phyloP scores from a whole-genome alignment of 768 basidiomycete genomes.

The Cystofilobasidium bisporidii region DNA sequence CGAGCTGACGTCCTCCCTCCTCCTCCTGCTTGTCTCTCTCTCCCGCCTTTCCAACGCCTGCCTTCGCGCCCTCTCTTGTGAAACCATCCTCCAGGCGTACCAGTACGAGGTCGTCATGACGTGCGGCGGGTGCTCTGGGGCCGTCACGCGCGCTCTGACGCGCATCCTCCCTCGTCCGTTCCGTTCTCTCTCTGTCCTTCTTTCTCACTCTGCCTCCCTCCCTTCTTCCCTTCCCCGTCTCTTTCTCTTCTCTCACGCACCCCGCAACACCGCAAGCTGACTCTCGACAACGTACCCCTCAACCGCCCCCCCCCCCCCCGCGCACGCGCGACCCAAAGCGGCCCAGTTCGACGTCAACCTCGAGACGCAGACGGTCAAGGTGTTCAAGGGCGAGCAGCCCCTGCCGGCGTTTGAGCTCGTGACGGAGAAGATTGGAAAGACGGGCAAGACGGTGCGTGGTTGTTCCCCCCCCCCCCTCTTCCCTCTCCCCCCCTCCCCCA shows the following conservation, averaged over 20 bases:
- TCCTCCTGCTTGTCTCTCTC: no score
- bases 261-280: no score
- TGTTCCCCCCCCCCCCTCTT: background rate
- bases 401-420: conserved; percentile 55
- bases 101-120: conserved; percentile 41
- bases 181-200: background rate
- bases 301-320: background rate
- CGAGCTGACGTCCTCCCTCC: no score
- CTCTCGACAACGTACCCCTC: no score
- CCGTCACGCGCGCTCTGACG: conserved; percentile 61
- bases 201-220: background rate
- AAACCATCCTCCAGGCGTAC: conserved; percentile 22
- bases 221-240: no score
- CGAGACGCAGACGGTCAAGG: conserved; percentile 61
- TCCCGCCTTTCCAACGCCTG: background rate
- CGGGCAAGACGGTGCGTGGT: conserved; percentile 67
- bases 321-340: conserved; percentile 25
- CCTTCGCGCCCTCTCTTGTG: no score
- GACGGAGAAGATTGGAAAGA: conserved; percentile 71
- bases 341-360: conserved; percentile 49
- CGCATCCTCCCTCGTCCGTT: conserved; percentile 47
- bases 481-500: background rate
- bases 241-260: no score
- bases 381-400: conserved; percentile 44
- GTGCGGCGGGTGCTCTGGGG: conserved; percentile 76